Conservation (phyloP, 129 eudicot genomes). For the Helichrysum umbraculigerum region DNA sequence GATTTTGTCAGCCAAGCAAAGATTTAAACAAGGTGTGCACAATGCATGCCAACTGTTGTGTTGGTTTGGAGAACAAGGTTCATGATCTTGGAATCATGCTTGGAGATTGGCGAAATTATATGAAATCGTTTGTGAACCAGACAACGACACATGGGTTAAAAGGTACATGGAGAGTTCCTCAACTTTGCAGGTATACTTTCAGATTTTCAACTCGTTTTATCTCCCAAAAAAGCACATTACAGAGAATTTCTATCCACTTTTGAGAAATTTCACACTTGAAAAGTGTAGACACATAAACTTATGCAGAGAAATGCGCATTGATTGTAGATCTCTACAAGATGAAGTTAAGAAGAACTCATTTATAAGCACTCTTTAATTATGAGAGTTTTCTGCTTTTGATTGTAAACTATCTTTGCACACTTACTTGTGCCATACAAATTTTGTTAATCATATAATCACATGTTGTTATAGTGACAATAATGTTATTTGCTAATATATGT, state of each 20-base stretch:
- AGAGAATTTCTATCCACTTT: not conserved
- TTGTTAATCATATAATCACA: not conserved
- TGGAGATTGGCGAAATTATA: constrained; percentile 57
- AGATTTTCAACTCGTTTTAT: not conserved
- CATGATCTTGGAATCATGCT: constrained; percentile 62
- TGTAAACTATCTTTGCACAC: not conserved
- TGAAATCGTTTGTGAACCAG: constrained; percentile 17
- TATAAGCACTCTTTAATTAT: not conserved
- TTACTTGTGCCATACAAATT: not conserved
- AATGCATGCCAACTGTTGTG: constrained; percentile 90
- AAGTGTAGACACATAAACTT: no score
- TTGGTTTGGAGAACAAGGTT: constrained; percentile 66
- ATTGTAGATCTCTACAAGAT: no score
- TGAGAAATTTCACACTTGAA: not conserved
- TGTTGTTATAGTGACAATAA: not conserved
- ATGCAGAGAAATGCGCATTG: no score
- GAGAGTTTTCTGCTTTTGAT: not conserved
- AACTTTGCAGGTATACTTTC: constrained; percentile 43
- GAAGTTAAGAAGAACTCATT: not conserved
- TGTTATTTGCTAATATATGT: not conserved
- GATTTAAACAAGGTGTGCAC: constrained; percentile 70
- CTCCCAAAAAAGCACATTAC: not conserved
- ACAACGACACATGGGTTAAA: not conserved
- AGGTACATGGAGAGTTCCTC: constrained; percentile 49
- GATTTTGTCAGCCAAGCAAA: constrained; percentile 65